Conservation (phyloP, 1,284 basidiomycete genomes). For the Uromyces viciae-fabae region DNA sequence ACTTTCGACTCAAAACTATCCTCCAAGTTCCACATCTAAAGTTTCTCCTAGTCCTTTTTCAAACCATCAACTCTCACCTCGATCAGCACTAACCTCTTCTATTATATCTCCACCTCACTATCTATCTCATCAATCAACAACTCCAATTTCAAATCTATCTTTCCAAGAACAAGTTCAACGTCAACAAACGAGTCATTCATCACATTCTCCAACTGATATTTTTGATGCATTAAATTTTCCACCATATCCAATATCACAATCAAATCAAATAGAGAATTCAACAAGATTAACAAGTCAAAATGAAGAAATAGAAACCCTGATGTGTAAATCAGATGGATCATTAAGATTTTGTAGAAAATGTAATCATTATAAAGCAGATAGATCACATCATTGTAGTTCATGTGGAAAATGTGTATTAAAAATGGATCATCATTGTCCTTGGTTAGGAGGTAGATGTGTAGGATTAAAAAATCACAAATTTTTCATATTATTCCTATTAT, state of each 20-base stretch:
- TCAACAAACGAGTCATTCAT: background rate
- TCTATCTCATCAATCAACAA: background rate
- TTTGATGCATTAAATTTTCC: background rate
- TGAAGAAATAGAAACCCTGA: constrained; percentile 31
- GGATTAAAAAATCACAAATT: constrained; percentile 55
- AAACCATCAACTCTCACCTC: background rate
- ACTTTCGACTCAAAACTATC: background rate
- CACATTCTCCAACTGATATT: background rate
- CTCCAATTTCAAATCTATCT: constrained; percentile 4
- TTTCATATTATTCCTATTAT: constrained; percentile 55
- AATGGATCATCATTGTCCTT: constrained; percentile 51
- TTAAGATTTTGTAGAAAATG: constrained; percentile 48
- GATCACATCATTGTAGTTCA: constrained; percentile 52
- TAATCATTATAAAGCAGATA: constrained; percentile 50
- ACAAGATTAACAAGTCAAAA: no score
- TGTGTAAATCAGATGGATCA: constrained; percentile 45
- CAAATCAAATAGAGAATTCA: background rate
- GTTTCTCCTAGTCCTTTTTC: background rate
- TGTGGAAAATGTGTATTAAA: constrained; percentile 51
- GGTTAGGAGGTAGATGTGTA: constrained; percentile 54
- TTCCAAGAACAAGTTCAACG: constrained; percentile 40
- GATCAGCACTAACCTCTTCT: constrained; percentile 3
- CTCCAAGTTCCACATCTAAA: constrained; percentile 4
- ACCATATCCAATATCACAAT: background rate
- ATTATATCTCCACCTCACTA: background rate